Conservation (phyloP, 495 filamentous ascomycete genomes). For the Neurospora sublineolata region DNA sequence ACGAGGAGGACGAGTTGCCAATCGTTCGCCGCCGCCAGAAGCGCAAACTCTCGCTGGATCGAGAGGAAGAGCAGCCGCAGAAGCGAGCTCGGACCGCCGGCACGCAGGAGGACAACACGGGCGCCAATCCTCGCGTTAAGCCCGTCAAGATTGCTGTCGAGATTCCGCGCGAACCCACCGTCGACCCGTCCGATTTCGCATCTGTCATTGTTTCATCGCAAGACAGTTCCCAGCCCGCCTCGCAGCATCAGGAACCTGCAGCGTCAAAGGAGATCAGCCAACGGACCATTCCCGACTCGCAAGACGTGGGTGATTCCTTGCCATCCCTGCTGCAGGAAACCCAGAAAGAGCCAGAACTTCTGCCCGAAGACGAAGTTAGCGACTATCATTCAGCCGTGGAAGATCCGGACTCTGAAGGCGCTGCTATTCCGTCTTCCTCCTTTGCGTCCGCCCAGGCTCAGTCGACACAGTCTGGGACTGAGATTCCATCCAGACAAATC, state of each 20-base stretch:
- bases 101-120: neutral
- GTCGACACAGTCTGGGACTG: neutral
- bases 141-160: conserved; percentile 7
- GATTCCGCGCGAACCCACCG: conserved; percentile 1
- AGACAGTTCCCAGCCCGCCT: neutral
- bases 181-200: conserved; percentile 12
- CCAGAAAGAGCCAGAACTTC: neutral
- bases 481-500: conserved; percentile 17
- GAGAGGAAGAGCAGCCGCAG: neutral
- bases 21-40: neutral
- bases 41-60: neutral
- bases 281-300: conserved; percentile 22
- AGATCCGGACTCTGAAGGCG: neutral
- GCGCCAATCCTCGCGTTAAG: neutral
- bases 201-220: neutral
- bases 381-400: neutral
- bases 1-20: neutral
- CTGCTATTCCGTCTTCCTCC: neutral
- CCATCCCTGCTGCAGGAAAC: conserved; percentile 1
- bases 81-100: neutral
- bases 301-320: conserved; percentile 9
- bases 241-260: neutral
- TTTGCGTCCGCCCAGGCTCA: neutral
- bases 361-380: neutral
- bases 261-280: conserved; percentile 3